phyloP scores from a whole-genome alignment of 495 filamentous ascomycete genomes.

The Cercophora samala region DNA sequence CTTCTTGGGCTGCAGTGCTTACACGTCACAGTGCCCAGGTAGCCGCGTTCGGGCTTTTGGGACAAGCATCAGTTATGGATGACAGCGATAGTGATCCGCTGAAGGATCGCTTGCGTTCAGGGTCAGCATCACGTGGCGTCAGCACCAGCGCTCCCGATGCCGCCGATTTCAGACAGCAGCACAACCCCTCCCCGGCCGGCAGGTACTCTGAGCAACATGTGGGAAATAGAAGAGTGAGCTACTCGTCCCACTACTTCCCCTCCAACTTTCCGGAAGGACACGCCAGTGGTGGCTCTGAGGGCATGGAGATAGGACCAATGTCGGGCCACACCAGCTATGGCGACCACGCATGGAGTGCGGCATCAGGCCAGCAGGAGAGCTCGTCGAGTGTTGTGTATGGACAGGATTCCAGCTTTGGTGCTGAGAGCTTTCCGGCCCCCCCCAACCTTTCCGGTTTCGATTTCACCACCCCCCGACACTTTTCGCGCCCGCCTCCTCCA shows the following conservation, averaged over 20 bases:
- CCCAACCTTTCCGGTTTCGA: slow-evolving; percentile 12
- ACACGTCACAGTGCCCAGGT: slow-evolving; percentile 13
- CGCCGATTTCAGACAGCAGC: slow-evolving; percentile 17
- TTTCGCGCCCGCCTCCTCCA: slow-evolving; percentile 38
- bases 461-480: slow-evolving; percentile 22
- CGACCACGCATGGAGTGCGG: neutral
- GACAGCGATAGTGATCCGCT: slow-evolving; percentile 11
- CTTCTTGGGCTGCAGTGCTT: slow-evolving; percentile 13
- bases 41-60: slow-evolving; percentile 16
- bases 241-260: slow-evolving; percentile 16
- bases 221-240: slow-evolving; percentile 11
- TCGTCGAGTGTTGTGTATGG: neutral
- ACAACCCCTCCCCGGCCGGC: slow-evolving; percentile 18
- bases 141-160: slow-evolving; percentile 23
- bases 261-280: slow-evolving; percentile 12
- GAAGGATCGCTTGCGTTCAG: slow-evolving; percentile 23
- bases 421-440: neutral
- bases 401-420: neutral
- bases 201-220: slow-evolving; percentile 2
- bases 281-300: slow-evolving; percentile 23
- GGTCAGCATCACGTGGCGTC: slow-evolving; percentile 36
- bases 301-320: slow-evolving; percentile 19
- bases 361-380: neutral
- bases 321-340: slow-evolving; percentile 10
- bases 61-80: slow-evolving; percentile 27